phyloP scores from a whole-genome alignment of 495 filamentous ascomycete genomes.

The Penicillium cataractarum region DNA sequence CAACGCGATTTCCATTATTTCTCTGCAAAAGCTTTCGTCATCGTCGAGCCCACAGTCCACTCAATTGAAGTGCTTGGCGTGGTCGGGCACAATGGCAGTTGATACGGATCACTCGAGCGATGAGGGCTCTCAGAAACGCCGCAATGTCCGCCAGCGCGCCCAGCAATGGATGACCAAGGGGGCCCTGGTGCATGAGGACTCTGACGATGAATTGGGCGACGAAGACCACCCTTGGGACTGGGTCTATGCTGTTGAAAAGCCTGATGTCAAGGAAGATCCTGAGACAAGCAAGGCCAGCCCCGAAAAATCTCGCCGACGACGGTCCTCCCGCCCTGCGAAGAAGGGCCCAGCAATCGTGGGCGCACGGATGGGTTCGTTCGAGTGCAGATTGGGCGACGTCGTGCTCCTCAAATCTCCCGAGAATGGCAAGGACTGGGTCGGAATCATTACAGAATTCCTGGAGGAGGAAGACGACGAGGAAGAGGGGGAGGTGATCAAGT shows the following conservation, averaged over 20 bases:
- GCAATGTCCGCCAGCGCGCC: constrained; percentile 48
- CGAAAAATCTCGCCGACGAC: constrained; percentile 36
- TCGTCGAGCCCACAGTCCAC: constrained; percentile 10
- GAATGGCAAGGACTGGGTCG: constrained; percentile 84
- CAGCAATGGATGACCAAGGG: constrained; percentile 66
- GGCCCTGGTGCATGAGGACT: constrained; percentile 77
- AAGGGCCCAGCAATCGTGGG: constrained; percentile 64
- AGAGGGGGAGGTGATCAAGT: constrained; percentile 51
- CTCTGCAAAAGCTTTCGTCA: neutral
- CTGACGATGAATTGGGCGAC: constrained; percentile 85
- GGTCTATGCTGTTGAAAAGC: constrained; percentile 65
- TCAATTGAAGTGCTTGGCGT: neutral
- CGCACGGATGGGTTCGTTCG: constrained; percentile 83
- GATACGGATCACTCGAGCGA: constrained; percentile 24
- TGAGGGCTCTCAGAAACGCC: constrained; percentile 17
- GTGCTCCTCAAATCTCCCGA: constrained; percentile 85
- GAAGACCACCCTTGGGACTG: constrained; percentile 93
- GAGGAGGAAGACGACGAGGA: constrained; percentile 66
- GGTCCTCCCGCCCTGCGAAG: constrained; percentile 34
- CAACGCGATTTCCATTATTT: constrained; percentile 25
- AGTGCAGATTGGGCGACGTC: constrained; percentile 78
- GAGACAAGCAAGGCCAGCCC: constrained; percentile 28
- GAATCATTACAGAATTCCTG: constrained; percentile 78
- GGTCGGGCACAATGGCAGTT: constrained; percentile 24
- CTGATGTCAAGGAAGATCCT: constrained; percentile 27